These are phyloP conservation scores for Candida tunisiensis DNA, from an alignment of 1,139 yeast species.

Conservation along the genomic window DNA sequence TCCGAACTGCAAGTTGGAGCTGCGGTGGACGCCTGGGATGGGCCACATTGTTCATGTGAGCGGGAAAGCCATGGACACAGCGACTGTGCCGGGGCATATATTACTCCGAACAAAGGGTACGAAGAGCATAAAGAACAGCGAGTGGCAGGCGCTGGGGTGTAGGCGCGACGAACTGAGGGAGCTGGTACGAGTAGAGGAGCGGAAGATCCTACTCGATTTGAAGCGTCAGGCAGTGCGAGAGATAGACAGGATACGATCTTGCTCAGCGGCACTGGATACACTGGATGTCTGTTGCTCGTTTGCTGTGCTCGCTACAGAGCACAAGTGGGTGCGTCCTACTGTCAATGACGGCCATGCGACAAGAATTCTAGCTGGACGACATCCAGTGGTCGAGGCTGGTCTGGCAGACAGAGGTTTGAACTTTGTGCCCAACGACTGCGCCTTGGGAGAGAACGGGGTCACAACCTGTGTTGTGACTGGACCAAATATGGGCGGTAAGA, in stretches of 20 bases:
- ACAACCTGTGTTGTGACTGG: conserved; percentile 70
- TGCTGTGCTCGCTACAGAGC: conserved; percentile 50
- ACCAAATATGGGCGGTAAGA: conserved; percentile 97
- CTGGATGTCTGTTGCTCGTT: conserved; percentile 64
- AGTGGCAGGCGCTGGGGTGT: conserved; percentile 7
- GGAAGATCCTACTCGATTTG: conserved; percentile 26
- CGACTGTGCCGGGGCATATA: not conserved
- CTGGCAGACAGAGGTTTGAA: conserved; percentile 26
- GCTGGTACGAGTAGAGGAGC: conserved; percentile 25
- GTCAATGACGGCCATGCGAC: conserved; percentile 24
- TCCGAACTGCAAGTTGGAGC: conserved; percentile 11
- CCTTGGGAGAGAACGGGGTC: conserved; percentile 15
- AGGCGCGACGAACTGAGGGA: conserved; percentile 6
- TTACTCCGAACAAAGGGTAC: not conserved
- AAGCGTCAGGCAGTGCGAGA: conserved; percentile 25
- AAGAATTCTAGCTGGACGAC: conserved; percentile 41
- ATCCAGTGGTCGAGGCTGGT: conserved; percentile 78
- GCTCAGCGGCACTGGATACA: conserved; percentile 37
- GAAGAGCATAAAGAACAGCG: conserved; percentile 3
- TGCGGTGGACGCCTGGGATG: conserved; percentile 19
- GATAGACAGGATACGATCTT: conserved; percentile 27
- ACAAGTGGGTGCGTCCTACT: conserved; percentile 47
- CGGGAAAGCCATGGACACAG: conserved; percentile 6
- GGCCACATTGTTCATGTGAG: conserved; percentile 15
- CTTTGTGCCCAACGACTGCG: conserved; percentile 54